A percentile compares a stretch with the other conserved stretches of the same genome.
phyloP scores from a whole-genome alignment of 768 basidiomycete species.

The Pisolithus orientalis region DNA sequence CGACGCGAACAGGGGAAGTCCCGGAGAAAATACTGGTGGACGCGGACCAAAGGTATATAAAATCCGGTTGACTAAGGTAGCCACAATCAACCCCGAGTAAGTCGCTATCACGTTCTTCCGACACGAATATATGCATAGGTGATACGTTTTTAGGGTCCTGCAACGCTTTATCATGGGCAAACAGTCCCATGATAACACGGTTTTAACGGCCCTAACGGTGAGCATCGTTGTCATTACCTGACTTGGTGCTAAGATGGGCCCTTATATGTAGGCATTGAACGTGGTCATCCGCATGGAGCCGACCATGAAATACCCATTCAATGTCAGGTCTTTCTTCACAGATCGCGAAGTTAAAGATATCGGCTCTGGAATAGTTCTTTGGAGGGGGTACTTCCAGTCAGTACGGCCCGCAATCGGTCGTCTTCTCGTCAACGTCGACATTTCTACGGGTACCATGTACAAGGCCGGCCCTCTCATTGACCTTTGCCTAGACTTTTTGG shows the following conservation, averaged over 20 bases:
- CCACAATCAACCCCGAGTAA: conserved; percentile 53
- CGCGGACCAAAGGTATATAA: conserved; percentile 60
- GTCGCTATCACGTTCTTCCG: conserved; percentile 1
- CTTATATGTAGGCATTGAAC: conserved; percentile 51
- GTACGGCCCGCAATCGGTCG: conserved; percentile 59
- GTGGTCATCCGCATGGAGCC: conserved; percentile 75
- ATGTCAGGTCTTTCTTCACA: conserved; percentile 71
- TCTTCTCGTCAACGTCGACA: conserved; percentile 72
- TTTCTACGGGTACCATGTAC: conserved; percentile 73
- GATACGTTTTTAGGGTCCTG: conserved; percentile 42
- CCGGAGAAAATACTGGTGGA: conserved; percentile 27
- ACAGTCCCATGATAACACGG: conserved; percentile 62
- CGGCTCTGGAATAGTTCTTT: conserved; percentile 59
- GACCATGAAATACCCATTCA: conserved; percentile 60
- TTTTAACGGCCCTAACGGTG: conserved; percentile 63
- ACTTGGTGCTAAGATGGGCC: neutral
- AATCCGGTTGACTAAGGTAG: conserved; percentile 53
- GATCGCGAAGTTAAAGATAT: conserved; percentile 45
- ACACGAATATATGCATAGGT: conserved; percentile 17
- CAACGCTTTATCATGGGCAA: conserved; percentile 56
- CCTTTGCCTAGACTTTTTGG: conserved; percentile 53
- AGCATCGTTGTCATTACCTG: conserved; percentile 8
- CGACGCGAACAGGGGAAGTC: conserved; percentile 26
- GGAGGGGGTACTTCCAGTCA: conserved; percentile 81
- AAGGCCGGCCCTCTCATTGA: conserved; percentile 53